Evolutionary conservation across 108 stramenopile species (phyloP).

Genomic region (Skeletonema menzelii): DNA sequence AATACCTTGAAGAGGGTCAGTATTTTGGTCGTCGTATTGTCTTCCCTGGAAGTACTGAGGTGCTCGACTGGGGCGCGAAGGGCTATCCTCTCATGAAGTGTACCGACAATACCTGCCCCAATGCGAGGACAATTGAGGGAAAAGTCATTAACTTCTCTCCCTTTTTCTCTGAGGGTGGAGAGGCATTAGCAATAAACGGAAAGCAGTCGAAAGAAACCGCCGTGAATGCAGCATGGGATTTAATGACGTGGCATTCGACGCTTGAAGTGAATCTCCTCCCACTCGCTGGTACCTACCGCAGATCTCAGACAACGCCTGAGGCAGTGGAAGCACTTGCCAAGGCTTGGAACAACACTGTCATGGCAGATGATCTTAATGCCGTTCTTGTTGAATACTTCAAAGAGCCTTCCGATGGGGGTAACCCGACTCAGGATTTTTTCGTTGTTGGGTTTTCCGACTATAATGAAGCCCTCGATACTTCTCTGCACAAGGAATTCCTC

Average conservation of each 20-base stretch:
- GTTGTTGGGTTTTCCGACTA: conserved; percentile 37
- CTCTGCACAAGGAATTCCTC: conserved; percentile 32
- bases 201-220: conserved; percentile 38
- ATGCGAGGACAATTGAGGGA: background rate
- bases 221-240: conserved; percentile 41
- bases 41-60: conserved; percentile 32
- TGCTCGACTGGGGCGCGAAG: conserved; percentile 20
- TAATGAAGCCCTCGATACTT: conserved; percentile 25
- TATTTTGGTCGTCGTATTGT: conserved; percentile 33
- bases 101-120: conserved; percentile 14
- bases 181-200: conserved; percentile 40
- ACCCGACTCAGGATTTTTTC: conserved; percentile 41
- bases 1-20: conserved; percentile 17
- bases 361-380: conserved; percentile 33
- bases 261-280: conserved; percentile 32
- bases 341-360: conserved; percentile 34
- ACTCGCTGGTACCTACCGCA: conserved; percentile 38
- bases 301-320: conserved; percentile 16
- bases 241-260: conserved; percentile 37
- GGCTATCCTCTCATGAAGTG: conserved; percentile 26
- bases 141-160: conserved; percentile 41
- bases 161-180: conserved; percentile 45
- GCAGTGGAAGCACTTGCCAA: conserved; percentile 14
- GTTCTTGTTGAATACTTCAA: conserved; percentile 31
- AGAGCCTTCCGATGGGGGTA: conserved; percentile 34